A percentile compares a stretch with the other conserved stretches of the same genome.
These are phyloP conservation scores for Dryas drummondii DNA, from an alignment of 306 rosid genomes.

Conservation along the genomic window DNA sequence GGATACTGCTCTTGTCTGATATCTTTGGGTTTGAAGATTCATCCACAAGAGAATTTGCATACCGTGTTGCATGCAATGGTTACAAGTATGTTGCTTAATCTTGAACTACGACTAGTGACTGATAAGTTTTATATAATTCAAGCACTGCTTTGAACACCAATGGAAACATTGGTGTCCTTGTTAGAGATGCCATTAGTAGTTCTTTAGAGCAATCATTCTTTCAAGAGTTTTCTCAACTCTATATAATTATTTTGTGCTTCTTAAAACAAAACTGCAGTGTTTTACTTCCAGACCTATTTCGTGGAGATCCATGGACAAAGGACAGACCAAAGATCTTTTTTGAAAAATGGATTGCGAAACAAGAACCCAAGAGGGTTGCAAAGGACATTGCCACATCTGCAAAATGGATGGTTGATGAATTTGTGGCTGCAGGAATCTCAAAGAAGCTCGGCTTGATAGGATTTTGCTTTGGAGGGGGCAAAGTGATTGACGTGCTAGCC, in stretches of 20 bases:
- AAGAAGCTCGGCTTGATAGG: slow-evolving; percentile 71
- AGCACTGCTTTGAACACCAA: no score
- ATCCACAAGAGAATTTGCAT: slow-evolving; percentile 72
- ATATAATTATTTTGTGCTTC: neutral
- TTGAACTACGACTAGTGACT: slow-evolving; percentile 2
- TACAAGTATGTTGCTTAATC: slow-evolving; percentile 56
- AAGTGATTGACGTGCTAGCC: slow-evolving; percentile 61
- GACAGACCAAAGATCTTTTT: slow-evolving; percentile 33
- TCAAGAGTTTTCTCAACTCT: slow-evolving; percentile 7
- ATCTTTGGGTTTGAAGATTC: slow-evolving; percentile 70
- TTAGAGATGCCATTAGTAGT: neutral
- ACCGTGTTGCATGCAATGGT: slow-evolving; percentile 77
- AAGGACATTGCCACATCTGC: slow-evolving; percentile 53
- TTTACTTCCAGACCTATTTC: slow-evolving; percentile 74
- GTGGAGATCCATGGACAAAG: slow-evolving; percentile 65
- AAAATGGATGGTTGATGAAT: slow-evolving; percentile 77
- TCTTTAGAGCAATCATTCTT: neutral
- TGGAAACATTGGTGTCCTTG: neutral
- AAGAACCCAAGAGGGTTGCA: slow-evolving; percentile 48
- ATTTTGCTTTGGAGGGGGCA: slow-evolving; percentile 75
- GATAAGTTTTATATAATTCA: no score
- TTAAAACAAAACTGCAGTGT: slow-evolving; percentile 57
- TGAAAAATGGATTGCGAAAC: slow-evolving; percentile 55
- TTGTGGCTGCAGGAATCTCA: slow-evolving; percentile 62
- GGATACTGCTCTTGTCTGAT: slow-evolving; percentile 72